Evolutionary conservation across 805 yeast genomes (phyloP).

Genomic region (Nakazawaea populi): DNA sequence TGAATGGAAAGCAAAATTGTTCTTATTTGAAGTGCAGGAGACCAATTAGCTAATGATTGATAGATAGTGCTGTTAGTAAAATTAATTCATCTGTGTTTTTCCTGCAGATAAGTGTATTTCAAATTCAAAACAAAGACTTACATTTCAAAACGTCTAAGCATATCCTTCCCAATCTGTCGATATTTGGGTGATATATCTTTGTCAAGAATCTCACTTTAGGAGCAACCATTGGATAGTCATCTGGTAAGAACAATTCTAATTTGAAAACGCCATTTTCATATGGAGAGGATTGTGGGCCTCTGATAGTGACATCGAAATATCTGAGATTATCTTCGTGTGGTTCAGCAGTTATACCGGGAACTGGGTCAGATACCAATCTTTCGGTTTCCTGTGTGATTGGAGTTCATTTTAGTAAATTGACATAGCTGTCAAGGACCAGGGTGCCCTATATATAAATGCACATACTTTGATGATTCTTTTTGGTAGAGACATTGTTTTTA

Average conservation of each 20-base stretch:
- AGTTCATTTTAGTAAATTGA: background rate
- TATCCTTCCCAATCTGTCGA: constrained; percentile 90
- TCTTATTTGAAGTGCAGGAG: constrained; percentile 94
- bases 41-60: constrained; percentile 65
- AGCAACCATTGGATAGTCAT: constrained; percentile 97
- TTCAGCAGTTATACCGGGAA: constrained; percentile 87
- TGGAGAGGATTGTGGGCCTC: constrained; percentile 89
- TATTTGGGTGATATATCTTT: constrained; percentile 93
- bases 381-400: constrained; percentile 66
- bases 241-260: constrained; percentile 85
- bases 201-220: constrained; percentile 94
- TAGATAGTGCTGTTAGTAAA: background rate
- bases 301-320: constrained; percentile 85
- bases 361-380: constrained; percentile 87
- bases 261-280: constrained; percentile 78
- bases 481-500: constrained; percentile 53
- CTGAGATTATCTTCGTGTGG: constrained; percentile 95
- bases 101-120: too few species aligned
- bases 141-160: constrained; percentile 90
- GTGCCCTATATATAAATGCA: background rate
- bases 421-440: background rate
- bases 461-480: constrained; percentile 82
- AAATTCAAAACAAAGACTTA: constrained; percentile 12
- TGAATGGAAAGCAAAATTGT: constrained; percentile 88
- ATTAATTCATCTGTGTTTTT: too few species aligned